These are phyloP conservation scores for Limonium bicolor DNA, from an alignment of 148 eudicot genomes.

Conservation along the genomic window DNA sequence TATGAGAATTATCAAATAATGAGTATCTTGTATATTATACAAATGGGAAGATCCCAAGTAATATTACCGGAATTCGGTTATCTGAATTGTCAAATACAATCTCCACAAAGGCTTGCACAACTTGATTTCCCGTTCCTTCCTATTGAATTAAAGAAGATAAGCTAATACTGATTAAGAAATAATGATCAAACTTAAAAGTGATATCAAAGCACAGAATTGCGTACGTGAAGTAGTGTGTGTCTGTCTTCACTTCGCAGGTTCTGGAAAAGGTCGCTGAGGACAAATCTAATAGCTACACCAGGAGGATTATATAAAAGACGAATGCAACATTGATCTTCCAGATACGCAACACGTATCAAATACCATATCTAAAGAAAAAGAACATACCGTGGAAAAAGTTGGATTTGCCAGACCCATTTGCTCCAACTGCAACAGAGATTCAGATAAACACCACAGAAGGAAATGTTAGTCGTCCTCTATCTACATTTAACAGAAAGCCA, in stretches of 20 bases:
- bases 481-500: too few relatives aligned
- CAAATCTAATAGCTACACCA: slow-evolving; percentile 84
- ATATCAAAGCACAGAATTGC: slow-evolving; percentile 12
- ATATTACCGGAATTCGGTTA: slow-evolving; percentile 81
- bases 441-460: not conserved
- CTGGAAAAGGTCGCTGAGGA: slow-evolving; percentile 91
- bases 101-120: slow-evolving; percentile 93
- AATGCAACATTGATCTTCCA: too few relatives aligned
- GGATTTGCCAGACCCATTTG: slow-evolving; percentile 98
- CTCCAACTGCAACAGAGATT: slow-evolving; percentile 65
- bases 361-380: not conserved
- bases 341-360: not conserved
- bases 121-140: slow-evolving; percentile 99
- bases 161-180: slow-evolving; percentile 4
- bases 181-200: not conserved
- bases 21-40: not conserved
- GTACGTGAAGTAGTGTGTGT: slow-evolving; percentile 86
- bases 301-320: slow-evolving; percentile 1
- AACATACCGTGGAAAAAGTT: slow-evolving; percentile 88
- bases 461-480: too few relatives aligned
- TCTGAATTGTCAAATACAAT: slow-evolving; percentile 92
- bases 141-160: slow-evolving; percentile 11
- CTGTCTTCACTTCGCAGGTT: slow-evolving; percentile 87
- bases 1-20: not conserved
- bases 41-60: not conserved